Evolutionary conservation across 805 yeast species (phyloP).

Genomic region (Sugiyamaella floridensis): DNA sequence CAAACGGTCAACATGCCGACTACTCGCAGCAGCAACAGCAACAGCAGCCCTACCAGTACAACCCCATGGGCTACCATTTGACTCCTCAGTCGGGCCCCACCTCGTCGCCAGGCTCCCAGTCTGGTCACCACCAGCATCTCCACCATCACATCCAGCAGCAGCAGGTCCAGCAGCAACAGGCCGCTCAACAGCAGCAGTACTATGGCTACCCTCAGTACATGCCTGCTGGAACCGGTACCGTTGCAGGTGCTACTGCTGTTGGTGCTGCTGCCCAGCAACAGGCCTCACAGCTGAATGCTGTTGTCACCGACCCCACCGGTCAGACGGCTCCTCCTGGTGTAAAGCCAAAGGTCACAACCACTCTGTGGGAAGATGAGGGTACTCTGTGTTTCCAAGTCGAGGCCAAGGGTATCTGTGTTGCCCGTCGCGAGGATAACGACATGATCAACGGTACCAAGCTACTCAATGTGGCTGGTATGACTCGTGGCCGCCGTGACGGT

Average conservation of each 20-base stretch:
- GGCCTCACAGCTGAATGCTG: slow-evolving; percentile 16
- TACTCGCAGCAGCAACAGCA: slow-evolving; percentile 9
- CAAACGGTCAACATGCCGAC: neutral
- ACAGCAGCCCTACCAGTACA: slow-evolving; percentile 15
- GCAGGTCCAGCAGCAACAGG: slow-evolving; percentile 12
- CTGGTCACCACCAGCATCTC: slow-evolving; percentile 10
- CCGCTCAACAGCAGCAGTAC: slow-evolving; percentile 10
- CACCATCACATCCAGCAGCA: slow-evolving; percentile 19
- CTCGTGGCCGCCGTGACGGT: slow-evolving; percentile 84
- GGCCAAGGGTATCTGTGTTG: slow-evolving; percentile 72
- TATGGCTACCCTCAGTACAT: slow-evolving; percentile 11
- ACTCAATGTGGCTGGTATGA: slow-evolving; percentile 77
- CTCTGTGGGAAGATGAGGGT: slow-evolving; percentile 84
- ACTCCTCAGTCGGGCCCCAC: slow-evolving; percentile 10
- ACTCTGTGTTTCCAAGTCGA: slow-evolving; percentile 81
- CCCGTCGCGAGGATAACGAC: slow-evolving; percentile 75
- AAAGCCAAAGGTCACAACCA: slow-evolving; percentile 63
- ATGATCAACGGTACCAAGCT: slow-evolving; percentile 81
- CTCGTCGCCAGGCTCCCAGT: slow-evolving; percentile 7
- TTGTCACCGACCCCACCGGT: slow-evolving; percentile 34
- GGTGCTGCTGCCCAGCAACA: slow-evolving; percentile 5
- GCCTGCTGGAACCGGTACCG: neutral
- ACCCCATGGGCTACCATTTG: slow-evolving; percentile 9
- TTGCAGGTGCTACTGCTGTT: slow-evolving; percentile 2
- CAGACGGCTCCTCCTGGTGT: slow-evolving; percentile 35